These are phyloP conservation scores for Luzula sylvatica DNA, from an alignment of 176 grass and related monocot species.

Conservation along the genomic window DNA sequence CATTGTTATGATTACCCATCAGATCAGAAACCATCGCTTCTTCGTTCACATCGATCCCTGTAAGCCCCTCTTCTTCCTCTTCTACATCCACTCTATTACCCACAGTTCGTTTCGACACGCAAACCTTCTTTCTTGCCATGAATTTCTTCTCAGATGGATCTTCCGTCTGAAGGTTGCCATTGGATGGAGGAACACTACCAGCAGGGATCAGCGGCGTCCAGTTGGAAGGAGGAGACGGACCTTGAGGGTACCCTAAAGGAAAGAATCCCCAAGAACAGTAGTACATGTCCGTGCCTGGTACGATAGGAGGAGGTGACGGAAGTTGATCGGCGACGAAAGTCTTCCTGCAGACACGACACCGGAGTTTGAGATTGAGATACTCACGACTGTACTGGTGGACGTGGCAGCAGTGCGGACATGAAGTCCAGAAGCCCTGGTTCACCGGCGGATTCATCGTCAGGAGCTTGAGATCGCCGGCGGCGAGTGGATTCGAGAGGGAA, in stretches of 20 bases:
- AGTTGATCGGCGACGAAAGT: slow-evolving; percentile 55
- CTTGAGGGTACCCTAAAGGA: slow-evolving; percentile 65
- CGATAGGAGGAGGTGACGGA: slow-evolving; percentile 38
- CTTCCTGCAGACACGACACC: slow-evolving; percentile 53
- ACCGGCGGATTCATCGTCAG: slow-evolving; percentile 5
- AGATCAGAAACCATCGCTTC: slow-evolving; percentile 48
- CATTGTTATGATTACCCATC: slow-evolving; percentile 19
- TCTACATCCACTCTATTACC: slow-evolving; percentile 2
- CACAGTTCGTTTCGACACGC: slow-evolving; percentile 24
- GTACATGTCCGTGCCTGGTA: slow-evolving; percentile 94
- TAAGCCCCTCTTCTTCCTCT: slow-evolving; percentile 19
- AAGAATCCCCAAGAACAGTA: slow-evolving; percentile 96
- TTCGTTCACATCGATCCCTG: slow-evolving; percentile 81
- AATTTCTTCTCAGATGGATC: slow-evolving; percentile 39
- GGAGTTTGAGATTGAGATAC: slow-evolving; percentile 50
- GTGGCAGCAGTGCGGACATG: slow-evolving; percentile 63
- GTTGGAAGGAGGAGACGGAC: slow-evolving; percentile 27
- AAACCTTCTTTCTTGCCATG: slow-evolving; percentile 56
- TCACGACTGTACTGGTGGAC: slow-evolving; percentile 57
- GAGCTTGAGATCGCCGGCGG: neutral
- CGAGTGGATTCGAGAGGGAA: neutral
- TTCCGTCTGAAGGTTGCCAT: neutral
- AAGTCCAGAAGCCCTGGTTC: slow-evolving; percentile 63
- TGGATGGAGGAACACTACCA: neutral
- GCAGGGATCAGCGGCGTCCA: slow-evolving; percentile 65